Percentiles rank a stretch among this genome's conserved stretches.
Conservation (phyloP, 2,329 filamentous ascomycete species). For the Cucurbitaria berberidis region DNA sequence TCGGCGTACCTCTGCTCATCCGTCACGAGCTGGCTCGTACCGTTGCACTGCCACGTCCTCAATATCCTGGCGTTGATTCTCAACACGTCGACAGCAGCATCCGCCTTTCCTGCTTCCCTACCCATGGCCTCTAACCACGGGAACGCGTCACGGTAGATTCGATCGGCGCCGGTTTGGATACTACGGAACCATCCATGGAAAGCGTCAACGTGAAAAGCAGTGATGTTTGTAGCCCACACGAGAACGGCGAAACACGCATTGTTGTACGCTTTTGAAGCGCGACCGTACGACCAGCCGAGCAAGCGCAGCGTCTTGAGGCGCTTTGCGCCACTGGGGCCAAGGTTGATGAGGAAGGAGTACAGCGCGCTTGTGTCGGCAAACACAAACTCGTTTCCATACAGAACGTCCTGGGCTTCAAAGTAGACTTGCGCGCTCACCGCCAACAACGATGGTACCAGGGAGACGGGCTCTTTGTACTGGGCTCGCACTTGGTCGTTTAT, state of each 20-base stretch:
- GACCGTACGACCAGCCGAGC: constrained; percentile 27
- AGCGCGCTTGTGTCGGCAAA: constrained; percentile 36
- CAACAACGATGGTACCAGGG: constrained; percentile 35
- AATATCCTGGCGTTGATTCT: constrained; percentile 7
- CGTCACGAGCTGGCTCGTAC: neutral
- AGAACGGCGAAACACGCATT: constrained; percentile 43
- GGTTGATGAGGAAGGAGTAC: constrained; percentile 41
- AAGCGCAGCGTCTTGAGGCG: constrained; percentile 36
- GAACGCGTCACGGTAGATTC: constrained; percentile 46
- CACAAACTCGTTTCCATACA: constrained; percentile 41
- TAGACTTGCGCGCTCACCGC: constrained; percentile 39
- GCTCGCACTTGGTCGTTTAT: constrained; percentile 15
- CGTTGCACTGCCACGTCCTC: neutral
- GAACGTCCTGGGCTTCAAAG: constrained; percentile 29
- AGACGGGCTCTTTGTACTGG: constrained; percentile 7
- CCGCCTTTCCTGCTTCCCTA: constrained; percentile 28
- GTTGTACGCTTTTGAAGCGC: constrained; percentile 41
- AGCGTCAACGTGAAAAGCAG: constrained; percentile 32
- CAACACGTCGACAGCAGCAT: constrained; percentile 39
- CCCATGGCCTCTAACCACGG: constrained; percentile 46
- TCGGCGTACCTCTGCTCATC: constrained; percentile 6
- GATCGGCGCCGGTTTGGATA: constrained; percentile 24
- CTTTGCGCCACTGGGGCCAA: constrained; percentile 31
- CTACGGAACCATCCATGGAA: constrained; percentile 4
- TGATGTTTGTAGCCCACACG: constrained; percentile 35